Evolutionary conservation across 1,284 basidiomycete genomes (phyloP).

Genomic region (Ganoderma multipileum): DNA sequence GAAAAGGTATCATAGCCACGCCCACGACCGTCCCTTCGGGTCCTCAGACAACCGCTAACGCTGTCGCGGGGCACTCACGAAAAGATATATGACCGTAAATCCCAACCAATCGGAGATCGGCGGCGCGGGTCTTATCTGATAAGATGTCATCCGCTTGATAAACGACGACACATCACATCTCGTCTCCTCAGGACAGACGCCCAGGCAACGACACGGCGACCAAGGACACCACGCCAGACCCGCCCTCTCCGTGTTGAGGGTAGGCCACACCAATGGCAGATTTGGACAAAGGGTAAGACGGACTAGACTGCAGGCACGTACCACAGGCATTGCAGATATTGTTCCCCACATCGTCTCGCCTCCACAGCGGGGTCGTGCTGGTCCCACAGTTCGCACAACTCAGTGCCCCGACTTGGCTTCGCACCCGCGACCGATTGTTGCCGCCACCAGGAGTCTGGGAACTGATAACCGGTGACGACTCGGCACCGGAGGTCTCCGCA

Average conservation of each 20-base stretch:
- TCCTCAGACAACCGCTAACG: constrained; percentile 14
- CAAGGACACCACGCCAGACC: constrained; percentile 6
- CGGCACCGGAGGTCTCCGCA: constrained; percentile 31
- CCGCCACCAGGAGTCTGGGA: constrained; percentile 30
- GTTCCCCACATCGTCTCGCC: constrained; percentile 92
- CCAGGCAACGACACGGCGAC: constrained; percentile 7
- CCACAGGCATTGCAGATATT: constrained; percentile 94
- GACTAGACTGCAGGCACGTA: constrained; percentile 53
- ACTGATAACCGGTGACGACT: constrained; percentile 38
- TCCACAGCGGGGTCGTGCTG: constrained; percentile 93
- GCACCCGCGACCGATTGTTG: constrained; percentile 41
- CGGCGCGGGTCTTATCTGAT: constrained; percentile 29
- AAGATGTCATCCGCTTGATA: constrained; percentile 30
- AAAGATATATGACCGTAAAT: constrained; percentile 13
- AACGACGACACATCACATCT: constrained; percentile 19
- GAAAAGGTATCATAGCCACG: constrained; percentile 6
- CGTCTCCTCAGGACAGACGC: constrained; percentile 10
- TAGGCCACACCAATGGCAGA: constrained; percentile 18
- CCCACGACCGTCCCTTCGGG: constrained; percentile 18
- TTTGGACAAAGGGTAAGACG: constrained; percentile 19
- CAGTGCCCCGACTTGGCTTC: constrained; percentile 76
- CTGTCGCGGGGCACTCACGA: constrained; percentile 25
- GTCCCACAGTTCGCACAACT: constrained; percentile 93
- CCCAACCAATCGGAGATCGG: constrained; percentile 27
- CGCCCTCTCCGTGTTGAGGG: constrained; percentile 10